phyloP scores from a whole-genome alignment of 768 basidiomycete species.

The Amanita jacksonii region DNA sequence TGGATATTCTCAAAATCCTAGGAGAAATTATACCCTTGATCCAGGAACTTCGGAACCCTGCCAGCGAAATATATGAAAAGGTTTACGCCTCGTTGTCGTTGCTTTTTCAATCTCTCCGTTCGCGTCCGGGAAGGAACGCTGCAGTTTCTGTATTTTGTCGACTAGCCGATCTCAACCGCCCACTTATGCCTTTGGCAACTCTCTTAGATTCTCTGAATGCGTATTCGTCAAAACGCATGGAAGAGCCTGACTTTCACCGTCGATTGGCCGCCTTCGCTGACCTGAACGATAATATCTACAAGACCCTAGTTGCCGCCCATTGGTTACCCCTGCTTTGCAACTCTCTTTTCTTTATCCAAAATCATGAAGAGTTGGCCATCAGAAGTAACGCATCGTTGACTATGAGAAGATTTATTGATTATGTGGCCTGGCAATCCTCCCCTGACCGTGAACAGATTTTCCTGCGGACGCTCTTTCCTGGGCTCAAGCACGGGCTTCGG shows the following conservation, averaged over 20 bases:
- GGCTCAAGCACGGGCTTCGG: slow-evolving; percentile 68
- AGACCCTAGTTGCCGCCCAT: slow-evolving; percentile 37
- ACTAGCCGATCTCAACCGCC: slow-evolving; percentile 33
- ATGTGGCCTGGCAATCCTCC: slow-evolving; percentile 32
- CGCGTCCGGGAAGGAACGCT: slow-evolving; percentile 57
- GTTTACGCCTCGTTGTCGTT: slow-evolving; percentile 61
- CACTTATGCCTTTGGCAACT: slow-evolving; percentile 38
- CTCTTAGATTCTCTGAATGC: slow-evolving; percentile 72
- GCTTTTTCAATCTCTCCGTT: slow-evolving; percentile 70
- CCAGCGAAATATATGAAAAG: slow-evolving; percentile 35
- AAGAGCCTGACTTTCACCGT: slow-evolving; percentile 89
- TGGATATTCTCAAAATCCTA: slow-evolving; percentile 67
- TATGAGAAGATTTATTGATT: slow-evolving; percentile 70
- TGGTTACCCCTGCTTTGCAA: slow-evolving; percentile 86
- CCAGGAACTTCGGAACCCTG: slow-evolving; percentile 41
- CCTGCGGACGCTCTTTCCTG: slow-evolving; percentile 59
- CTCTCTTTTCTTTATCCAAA: slow-evolving; percentile 78
- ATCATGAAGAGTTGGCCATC: slow-evolving; percentile 80
- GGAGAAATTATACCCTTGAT: slow-evolving; percentile 58
- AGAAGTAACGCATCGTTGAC: slow-evolving; percentile 71
- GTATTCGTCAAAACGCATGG: slow-evolving; percentile 71
- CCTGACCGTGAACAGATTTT: slow-evolving; percentile 47
- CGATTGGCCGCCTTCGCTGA: slow-evolving; percentile 66
- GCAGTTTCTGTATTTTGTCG: slow-evolving; percentile 58
- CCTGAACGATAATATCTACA: slow-evolving; percentile 61